Base-by-base conservation (phyloP, 2,329 filamentous ascomycete genomes). In the Pezicula neosporulosa region DNA sequence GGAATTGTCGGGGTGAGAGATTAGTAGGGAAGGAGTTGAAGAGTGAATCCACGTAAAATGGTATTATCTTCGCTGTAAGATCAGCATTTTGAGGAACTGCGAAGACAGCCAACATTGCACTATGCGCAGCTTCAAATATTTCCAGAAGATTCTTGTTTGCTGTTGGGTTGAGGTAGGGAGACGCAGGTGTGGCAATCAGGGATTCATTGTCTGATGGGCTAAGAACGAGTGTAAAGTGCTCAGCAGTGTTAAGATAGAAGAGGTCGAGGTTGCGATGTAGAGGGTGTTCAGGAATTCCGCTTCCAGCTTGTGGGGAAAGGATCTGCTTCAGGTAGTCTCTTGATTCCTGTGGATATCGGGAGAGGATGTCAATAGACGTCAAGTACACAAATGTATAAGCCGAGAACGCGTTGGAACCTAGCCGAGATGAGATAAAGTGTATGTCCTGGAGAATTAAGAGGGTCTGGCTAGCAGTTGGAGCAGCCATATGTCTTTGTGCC, bases 41-140 rank as follows among this genome's bases (percentile, higher is more conserved):
- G 0, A 89, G 72, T 1, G 81, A 81, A 54, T 87, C 80, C 18
- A 87, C 78, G 61, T 90, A 89, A 62, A 84, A 84, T 0, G 85
- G 84, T 1, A 89, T 69, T 56, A 87, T 77, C 57, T 77, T 80
- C 3, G 78, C 74, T 10, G 84, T 79, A 6, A 87, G 65, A 18
- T 78, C 75, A 2, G 80, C 78, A 51, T 83, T 86, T 54, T 81
- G 78, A 1, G 85, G 83, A 9, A 83, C 78, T 0, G 84, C 83
- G 30, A 89, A 79, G n/a, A 87, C 80, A 3, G 86, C 78, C 10
- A 90, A 74, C 66, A 84, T 82, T 27, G 87, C 77, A 54, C 82
- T 85, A 64, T 90, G 86, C 1, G 85, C 86, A 6, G 86, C 84
- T 70, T 90, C 86, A 59, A 89, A 89, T 24, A 87, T 82, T 38